Evolutionary conservation across 2,329 filamentous ascomycete genomes (phyloP), one percentile per base, ranked within the genome.

Genomic region (Alternaria conjuncta): DNA sequence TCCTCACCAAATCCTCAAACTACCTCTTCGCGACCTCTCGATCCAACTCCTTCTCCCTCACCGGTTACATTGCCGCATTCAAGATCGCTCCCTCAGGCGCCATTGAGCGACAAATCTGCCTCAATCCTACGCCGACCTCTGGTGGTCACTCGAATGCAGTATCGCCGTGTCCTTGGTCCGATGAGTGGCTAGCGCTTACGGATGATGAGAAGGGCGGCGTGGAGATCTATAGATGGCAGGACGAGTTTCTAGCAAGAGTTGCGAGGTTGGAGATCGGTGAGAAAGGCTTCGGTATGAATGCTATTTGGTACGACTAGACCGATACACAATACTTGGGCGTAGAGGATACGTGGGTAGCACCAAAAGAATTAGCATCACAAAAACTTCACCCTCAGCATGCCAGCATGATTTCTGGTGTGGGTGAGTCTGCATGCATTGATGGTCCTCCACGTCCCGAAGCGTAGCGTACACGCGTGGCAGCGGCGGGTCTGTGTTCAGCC

Each of bases 201-300:
- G 93, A 97, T 74, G 93, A 97, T 75, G 91, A 96, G 82, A 88
- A 94, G 70, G 93, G 93, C 6, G 95, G 91, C 83, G 82, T 97
- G 20, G 93, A 97, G 83, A 92, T 97, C 60, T 96, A 96, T 78
- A 86, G 93, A 57, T 97, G 93, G 92, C 86, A 90, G 68, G 90
- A 94, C 62, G 93, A 96, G 84, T 92, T 90, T 71, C 81, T 97
- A 57, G 90, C 88, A 2, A 84, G 93, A 4, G 93, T 96, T 8
- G 93, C 93, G 15, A 86, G 92, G 66, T 84, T 92, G 66, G 89
- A 92, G 70, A 89, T 96, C 41, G 89, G 89, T 6, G 93, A 96
- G 82, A 92, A 92, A n/a, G 93, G 93, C 2, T 97, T 97, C 78
- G 93, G 93, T 2, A 97, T 97, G 93, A 97, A 97, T 81, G 93